A percentile compares a stretch with the other conserved stretches of the same genome.
These are phyloP conservation scores for Suillus hirtellus DNA, from an alignment of 768 basidiomycete genomes.

Conservation along the genomic window DNA sequence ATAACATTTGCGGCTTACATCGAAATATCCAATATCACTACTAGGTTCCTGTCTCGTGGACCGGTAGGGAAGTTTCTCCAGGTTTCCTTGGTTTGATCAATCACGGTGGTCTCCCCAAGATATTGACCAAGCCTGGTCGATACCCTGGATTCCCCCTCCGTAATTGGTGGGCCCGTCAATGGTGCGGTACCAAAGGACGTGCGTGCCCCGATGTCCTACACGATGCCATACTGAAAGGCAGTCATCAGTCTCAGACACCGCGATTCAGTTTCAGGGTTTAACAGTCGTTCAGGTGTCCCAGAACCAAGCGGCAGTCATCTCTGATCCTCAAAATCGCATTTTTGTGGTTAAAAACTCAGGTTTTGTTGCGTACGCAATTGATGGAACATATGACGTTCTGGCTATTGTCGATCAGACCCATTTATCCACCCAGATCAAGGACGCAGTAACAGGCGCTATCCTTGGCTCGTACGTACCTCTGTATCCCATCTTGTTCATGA, in stretches of 20 bases:
- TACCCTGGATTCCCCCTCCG: slow-evolving; percentile 76
- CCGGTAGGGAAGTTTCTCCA: slow-evolving; percentile 69
- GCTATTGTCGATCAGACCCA: slow-evolving; percentile 87
- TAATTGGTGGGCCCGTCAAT: slow-evolving; percentile 86
- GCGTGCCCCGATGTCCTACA: slow-evolving; percentile 28
- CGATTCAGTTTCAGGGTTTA: slow-evolving; percentile 77
- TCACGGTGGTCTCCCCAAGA: slow-evolving; percentile 80
- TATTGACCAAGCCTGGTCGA: slow-evolving; percentile 72
- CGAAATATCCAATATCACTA: neutral
- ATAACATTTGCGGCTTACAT: neutral
- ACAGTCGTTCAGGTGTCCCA: slow-evolving; percentile 87
- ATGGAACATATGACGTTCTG: slow-evolving; percentile 77
- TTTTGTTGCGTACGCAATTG: slow-evolving; percentile 74
- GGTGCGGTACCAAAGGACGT: slow-evolving; percentile 69
- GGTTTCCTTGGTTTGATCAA: slow-evolving; percentile 75
- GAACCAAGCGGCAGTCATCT: slow-evolving; percentile 79
- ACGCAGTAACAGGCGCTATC: slow-evolving; percentile 57
- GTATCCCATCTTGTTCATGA: slow-evolving; percentile 4
- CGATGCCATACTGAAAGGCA: neutral
- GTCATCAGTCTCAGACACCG: slow-evolving; percentile 71
- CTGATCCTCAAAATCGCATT: slow-evolving; percentile 75
- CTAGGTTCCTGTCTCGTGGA: slow-evolving; percentile 64
- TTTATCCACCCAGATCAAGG: slow-evolving; percentile 57
- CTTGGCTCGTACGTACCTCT: slow-evolving; percentile 52
- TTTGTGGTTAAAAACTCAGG: slow-evolving; percentile 81